Evolutionary conservation across 108 stramenopile species (phyloP).

Genomic region (Cyclotella kingstonii): DNA sequence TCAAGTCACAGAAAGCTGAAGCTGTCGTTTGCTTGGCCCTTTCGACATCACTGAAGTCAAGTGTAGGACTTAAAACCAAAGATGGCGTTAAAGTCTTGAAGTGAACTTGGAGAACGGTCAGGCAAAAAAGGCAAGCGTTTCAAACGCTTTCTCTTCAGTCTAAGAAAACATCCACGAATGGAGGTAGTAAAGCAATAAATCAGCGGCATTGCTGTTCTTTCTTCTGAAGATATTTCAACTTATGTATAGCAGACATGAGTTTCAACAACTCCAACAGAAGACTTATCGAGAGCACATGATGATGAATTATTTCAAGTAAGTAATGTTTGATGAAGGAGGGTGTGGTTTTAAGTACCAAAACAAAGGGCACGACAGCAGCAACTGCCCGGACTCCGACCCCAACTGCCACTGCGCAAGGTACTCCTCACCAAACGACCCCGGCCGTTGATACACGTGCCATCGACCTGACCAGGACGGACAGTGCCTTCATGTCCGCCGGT

Average conservation of each 20-base stretch:
- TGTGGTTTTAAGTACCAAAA: too few relatives aligned
- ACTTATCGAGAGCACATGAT: conserved; percentile 48
- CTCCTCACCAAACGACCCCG: too few relatives aligned
- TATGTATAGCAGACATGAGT: conserved; percentile 65
- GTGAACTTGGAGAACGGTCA: conserved; percentile 24
- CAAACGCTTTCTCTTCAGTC: conserved; percentile 6
- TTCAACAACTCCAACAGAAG: conserved; percentile 76
- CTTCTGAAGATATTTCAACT: conserved; percentile 73
- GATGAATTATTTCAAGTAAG: background rate
- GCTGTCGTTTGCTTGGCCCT: conserved; percentile 50
- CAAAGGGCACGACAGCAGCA: too few relatives aligned
- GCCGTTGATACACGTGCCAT: too few relatives aligned
- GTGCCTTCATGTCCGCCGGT: too few relatives aligned
- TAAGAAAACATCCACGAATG: conserved; percentile 25
- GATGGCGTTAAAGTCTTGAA: conserved; percentile 44
- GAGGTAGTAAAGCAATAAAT: conserved; percentile 69
- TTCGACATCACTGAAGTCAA: conserved; percentile 43
- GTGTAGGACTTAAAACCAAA: conserved; percentile 29
- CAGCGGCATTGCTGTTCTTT: conserved; percentile 66
- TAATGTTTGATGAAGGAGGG: too few relatives aligned
- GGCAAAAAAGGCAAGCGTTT: conserved; percentile 44
- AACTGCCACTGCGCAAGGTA: too few relatives aligned
- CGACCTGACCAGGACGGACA: too few relatives aligned
- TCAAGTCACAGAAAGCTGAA: conserved; percentile 40
- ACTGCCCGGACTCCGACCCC: too few relatives aligned